Conservation (phyloP, 139 green algal species). For the Pleodorina starrii region DNA sequence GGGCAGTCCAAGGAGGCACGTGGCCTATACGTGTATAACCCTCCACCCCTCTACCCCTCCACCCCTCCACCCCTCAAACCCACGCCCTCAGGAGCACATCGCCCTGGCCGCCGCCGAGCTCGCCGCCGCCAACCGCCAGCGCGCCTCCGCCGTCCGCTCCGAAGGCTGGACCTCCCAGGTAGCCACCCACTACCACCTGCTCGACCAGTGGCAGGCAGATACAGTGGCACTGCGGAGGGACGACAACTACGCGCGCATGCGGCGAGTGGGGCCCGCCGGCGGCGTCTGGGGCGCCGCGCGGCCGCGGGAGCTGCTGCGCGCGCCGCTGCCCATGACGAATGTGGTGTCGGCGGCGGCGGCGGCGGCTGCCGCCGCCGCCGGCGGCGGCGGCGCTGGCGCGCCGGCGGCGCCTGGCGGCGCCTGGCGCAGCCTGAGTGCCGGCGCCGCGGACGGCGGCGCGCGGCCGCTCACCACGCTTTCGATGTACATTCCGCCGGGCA, state of each 20-base stretch:
- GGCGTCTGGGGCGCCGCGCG: slow-evolving; percentile 34
- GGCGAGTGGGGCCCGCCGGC: slow-evolving; percentile 41
- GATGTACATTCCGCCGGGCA: not conserved
- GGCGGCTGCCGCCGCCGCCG: not conserved
- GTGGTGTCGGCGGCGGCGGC: slow-evolving; percentile 42
- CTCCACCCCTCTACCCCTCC: not conserved
- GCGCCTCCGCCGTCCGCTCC: not conserved
- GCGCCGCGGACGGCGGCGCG: not conserved
- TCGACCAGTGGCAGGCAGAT: slow-evolving; percentile 32
- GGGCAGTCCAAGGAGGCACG: no score
- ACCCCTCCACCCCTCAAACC: not conserved
- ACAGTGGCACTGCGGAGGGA: slow-evolving; percentile 43
- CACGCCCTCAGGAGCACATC: not conserved
- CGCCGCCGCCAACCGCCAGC: slow-evolving; percentile 24
- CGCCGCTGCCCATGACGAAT: slow-evolving; percentile 42
- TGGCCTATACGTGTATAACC: no score
- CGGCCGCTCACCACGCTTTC: not conserved
- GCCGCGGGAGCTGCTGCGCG: slow-evolving; percentile 41
- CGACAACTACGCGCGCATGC: slow-evolving; percentile 41
- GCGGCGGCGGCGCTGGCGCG: not conserved
- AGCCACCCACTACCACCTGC: slow-evolving; percentile 13
- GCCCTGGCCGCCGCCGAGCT: not conserved
- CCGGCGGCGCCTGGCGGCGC: not conserved
- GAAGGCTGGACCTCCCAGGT: slow-evolving; percentile 43
- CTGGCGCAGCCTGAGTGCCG: slow-evolving; percentile 6